Evolutionary conservation across 176 grass and related monocot genomes (phyloP), one percentile per base, ranked within the genome.

Genomic region (Poa annua): DNA sequence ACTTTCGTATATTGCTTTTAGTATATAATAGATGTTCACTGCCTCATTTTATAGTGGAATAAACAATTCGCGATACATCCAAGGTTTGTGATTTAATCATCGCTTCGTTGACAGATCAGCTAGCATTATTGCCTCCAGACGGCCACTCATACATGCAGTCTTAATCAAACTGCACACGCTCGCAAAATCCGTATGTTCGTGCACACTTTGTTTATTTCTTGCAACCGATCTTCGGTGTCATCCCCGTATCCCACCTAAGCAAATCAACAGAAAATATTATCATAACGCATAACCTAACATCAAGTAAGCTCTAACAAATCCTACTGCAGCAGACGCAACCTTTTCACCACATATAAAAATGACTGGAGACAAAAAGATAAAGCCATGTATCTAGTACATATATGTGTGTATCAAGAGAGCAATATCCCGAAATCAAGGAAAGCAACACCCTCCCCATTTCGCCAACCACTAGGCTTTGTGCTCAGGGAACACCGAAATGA

Each of bases 381-480:
- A 92, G 71, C 26, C 55, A 53, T 62, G 73, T 72, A 81, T 20
- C 50, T 70, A 26, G 66, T 81, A 83, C 78, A 78, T 29, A 78
- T 29, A 67, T 74, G 82, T 15, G 89, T 17, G 70, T 82, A 77
- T 42, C 39, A 41, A 55, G 77, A 88, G 19, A 85, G 66, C 94
- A 87, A 83, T 85, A 90, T 69, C 90, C 92, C 85, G 85, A 83
- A 97, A 88, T 94, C 26, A 83, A 76, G 92, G 84, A 75, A 52
- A 64, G 57, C 38, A 54, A 55, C 39, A 42, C n/a, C 67, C 55
- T 62, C 25, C 53, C 71, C 41, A 10, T 42, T 42, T 42, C 41
- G 41, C 41, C 83, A 85, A 84, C 83, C 87, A 79, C 81, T 76
- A 76, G 79, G 56, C 76, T 54, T 71, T 85, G 72, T 90, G 79